Base-by-base conservation (phyloP, 2,329 filamentous ascomycete species). In the Pseudocercospora fijiensis region DNA sequence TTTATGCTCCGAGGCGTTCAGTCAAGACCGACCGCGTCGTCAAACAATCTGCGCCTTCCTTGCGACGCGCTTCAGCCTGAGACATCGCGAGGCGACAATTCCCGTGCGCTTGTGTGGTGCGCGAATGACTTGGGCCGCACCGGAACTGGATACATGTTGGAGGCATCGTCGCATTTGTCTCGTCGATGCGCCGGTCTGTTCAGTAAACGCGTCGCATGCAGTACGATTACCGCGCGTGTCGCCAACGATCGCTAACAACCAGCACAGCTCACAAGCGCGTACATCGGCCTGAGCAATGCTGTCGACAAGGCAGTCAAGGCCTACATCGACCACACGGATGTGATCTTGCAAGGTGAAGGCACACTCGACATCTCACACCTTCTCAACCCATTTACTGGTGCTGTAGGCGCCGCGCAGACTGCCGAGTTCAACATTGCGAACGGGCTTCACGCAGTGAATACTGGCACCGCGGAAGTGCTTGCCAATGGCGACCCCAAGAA, bases 251-350 rank as follows among this genome's bases (percentile, higher is more conserved):
- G 41, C 64, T 60, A 37, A 60, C 51, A 18, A 8, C 26, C 27
- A 22, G 56, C 20, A 13, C 43, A 94, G 90, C 87, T 94, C 69
- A 86, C 91, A 71, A 84, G 90, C 73, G 87, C 91, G 61, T 87
- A 96, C 69, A 87, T 89, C 68, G 90, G 89, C 63, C 89, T 97
- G 57, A 87, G 93, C 73, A 87, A 88, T 65, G 85, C 92, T 45
- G 88, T 96, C 75, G 88, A 90, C 74, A 88, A 88, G 64, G 88
- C 96, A 72, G 89, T 90, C 68, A 85, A 87, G 73, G 91, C 93
- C 71, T 96, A 96, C 79, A 86, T 96, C 74, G 89, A 91, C 75
- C 92, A 96, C 82, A 92, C 90, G 71, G 92, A 93, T 77, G 88
- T 91, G 7, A 86, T 96, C 55, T 85, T 96, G 26, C 88, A 88